phyloP scores from a whole-genome alignment of 2,329 filamentous ascomycete genomes.

The Shiraia bambusicola region DNA sequence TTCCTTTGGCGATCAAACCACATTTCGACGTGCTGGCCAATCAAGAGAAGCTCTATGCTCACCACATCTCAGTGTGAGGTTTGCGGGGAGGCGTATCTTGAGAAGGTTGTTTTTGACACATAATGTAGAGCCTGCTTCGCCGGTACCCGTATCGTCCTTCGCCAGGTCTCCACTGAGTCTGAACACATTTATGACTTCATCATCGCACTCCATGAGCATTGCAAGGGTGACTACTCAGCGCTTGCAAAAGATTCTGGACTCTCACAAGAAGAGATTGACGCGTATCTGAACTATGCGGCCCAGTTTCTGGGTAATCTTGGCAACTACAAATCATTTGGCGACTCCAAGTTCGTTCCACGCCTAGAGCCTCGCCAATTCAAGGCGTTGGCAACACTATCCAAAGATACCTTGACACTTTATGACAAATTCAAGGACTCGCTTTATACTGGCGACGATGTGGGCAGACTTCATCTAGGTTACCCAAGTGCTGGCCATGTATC shows the following conservation, averaged over 20 bases:
- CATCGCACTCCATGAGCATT: constrained; percentile 50
- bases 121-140: constrained; percentile 47
- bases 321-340: constrained; percentile 56
- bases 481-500: constrained; percentile 52
- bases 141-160: constrained; percentile 55
- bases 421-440: constrained; percentile 49
- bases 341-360: constrained; percentile 56
- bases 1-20: constrained; percentile 84
- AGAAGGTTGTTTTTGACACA: constrained; percentile 4
- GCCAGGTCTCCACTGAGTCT: constrained; percentile 55
- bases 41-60: constrained; percentile 85
- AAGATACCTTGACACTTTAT: constrained; percentile 44
- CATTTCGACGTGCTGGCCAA: constrained; percentile 80
- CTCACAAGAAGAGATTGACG: constrained; percentile 40
- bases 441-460: constrained; percentile 46
- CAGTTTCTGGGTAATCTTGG: constrained; percentile 57
- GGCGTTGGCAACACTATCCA: constrained; percentile 47
- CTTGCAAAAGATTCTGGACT: constrained; percentile 48
- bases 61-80: constrained; percentile 55
- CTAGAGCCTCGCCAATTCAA: constrained; percentile 46
- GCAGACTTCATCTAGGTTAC: constrained; percentile 52
- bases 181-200: constrained; percentile 59
- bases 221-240: constrained; percentile 52
- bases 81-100: no score
- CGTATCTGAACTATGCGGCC: constrained; percentile 42